Evolutionary conservation across 805 yeast species (phyloP).

Genomic region (Myxozyma lipomycoides): DNA sequence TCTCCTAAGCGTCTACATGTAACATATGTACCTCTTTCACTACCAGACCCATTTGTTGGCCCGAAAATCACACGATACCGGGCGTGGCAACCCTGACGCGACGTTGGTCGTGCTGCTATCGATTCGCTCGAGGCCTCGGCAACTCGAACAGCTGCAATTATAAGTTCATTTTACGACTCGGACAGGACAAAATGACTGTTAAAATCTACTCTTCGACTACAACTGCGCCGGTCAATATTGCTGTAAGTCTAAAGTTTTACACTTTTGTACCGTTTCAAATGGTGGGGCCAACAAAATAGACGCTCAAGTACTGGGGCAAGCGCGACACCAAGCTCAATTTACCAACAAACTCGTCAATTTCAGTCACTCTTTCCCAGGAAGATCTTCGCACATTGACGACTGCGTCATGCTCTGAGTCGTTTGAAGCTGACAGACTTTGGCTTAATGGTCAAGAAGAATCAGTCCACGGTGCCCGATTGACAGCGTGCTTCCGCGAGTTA

Average conservation of each 20-base stretch:
- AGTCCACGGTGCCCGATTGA: constrained; percentile 48
- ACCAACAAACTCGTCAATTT: constrained; percentile 94
- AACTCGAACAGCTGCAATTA: no score
- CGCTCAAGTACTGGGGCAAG: constrained; percentile 98
- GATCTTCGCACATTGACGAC: constrained; percentile 91
- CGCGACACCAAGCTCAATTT: constrained; percentile 82
- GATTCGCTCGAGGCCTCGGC: no score
- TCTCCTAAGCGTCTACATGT: no score
- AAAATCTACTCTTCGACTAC: constrained; percentile 64
- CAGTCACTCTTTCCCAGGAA: constrained; percentile 87
- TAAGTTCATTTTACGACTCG: not conserved
- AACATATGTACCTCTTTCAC: no score
- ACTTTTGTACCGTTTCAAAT: not conserved
- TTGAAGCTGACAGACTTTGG: constrained; percentile 66
- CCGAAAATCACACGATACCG: no score
- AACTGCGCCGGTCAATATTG: constrained; percentile 97
- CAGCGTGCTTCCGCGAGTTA: constrained; percentile 70
- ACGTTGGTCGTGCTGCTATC: no score
- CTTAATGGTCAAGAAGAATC: constrained; percentile 82
- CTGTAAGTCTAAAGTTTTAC: constrained; percentile 51
- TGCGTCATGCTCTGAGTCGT: constrained; percentile 62
- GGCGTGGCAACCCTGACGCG: no score
- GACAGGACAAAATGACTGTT: constrained; percentile 4
- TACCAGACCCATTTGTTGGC: no score
- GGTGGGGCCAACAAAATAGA: constrained; percentile 44